Conservation (phyloP, 305 asterid species). For the Plantago coronopus region DNA sequence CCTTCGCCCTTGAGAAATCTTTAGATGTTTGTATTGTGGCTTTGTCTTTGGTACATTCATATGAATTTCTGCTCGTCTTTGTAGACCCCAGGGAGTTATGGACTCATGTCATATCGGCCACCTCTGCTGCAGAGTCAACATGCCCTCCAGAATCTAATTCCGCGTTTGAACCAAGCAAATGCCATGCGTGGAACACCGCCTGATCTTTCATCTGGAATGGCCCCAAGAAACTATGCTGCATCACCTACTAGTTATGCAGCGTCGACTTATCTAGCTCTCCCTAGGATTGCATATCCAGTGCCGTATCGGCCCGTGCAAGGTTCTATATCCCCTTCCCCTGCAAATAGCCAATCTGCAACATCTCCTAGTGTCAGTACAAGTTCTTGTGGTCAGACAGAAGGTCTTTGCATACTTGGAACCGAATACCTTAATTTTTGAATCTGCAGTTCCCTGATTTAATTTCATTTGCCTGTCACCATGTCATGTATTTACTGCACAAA, state of each 20-base stretch:
- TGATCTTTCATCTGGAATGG: conserved; percentile 44
- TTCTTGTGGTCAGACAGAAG: conserved; percentile 74
- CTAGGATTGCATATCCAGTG: conserved; percentile 69
- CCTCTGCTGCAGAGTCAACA: conserved; percentile 75
- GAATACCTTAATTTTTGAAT: conserved; percentile 1
- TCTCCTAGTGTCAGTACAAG: conserved; percentile 65
- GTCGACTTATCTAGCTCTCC: conserved; percentile 52
- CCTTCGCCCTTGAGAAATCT: conserved; percentile 10
- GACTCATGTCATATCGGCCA: conserved; percentile 63
- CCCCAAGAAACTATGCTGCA: conserved; percentile 55
- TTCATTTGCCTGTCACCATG: background rate
- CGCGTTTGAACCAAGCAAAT: conserved; percentile 64
- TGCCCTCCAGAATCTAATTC: conserved; percentile 54
- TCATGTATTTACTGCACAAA: conserved; percentile 1
- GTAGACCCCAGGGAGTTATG: conserved; percentile 78
- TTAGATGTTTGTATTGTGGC: background rate
- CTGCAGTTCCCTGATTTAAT: background rate
- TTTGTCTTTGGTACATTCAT: conserved; percentile 9
- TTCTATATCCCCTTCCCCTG: conserved; percentile 46
- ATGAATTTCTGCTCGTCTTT: conserved; percentile 33
- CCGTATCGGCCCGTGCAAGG: conserved; percentile 44
- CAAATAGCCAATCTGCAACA: conserved; percentile 64
- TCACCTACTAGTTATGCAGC: conserved; percentile 49
- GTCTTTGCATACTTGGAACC: conserved; percentile 36
- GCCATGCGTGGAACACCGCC: conserved; percentile 42